Conservation (phyloP, 2,329 filamentous ascomycete genomes). For the Rutstroemia sp. region DNA sequence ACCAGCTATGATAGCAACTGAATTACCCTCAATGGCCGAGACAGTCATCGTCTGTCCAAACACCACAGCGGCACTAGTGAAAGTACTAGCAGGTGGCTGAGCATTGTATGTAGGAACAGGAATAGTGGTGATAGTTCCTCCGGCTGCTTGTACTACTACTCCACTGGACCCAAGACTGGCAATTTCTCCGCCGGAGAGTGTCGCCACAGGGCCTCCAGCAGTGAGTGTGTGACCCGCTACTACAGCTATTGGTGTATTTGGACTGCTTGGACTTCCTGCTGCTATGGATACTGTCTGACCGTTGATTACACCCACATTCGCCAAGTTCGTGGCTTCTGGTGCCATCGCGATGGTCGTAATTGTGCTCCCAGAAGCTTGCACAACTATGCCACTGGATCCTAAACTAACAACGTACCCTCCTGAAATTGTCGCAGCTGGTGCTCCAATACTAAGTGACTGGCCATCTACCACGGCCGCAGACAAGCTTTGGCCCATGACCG, state of each 20-base stretch:
- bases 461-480: conserved; percentile 3
- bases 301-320: background rate
- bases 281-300: conserved; percentile 9
- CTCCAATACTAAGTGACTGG: conserved; percentile 11
- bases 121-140: conserved; percentile 10
- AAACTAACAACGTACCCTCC: conserved; percentile 11
- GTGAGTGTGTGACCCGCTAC: conserved; percentile 9
- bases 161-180: conserved; percentile 11
- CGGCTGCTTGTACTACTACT: conserved; percentile 10
- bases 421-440: conserved; percentile 2
- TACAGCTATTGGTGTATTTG: background rate
- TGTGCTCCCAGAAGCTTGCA: background rate
- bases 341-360: background rate
- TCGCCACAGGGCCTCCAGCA: conserved; percentile 5
- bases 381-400: conserved; percentile 7
- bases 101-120: background rate
- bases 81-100: too few species aligned
- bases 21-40: background rate
- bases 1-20: conserved; percentile 7
- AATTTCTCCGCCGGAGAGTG: conserved; percentile 9
- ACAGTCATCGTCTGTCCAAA: background rate
- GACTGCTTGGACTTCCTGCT: background rate
- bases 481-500: background rate
- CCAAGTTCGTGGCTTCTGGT: background rate
- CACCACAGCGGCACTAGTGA: background rate